Conservation (phyloP, 2,329 filamentous ascomycete genomes). For the Pleurostoma richardsiae region DNA sequence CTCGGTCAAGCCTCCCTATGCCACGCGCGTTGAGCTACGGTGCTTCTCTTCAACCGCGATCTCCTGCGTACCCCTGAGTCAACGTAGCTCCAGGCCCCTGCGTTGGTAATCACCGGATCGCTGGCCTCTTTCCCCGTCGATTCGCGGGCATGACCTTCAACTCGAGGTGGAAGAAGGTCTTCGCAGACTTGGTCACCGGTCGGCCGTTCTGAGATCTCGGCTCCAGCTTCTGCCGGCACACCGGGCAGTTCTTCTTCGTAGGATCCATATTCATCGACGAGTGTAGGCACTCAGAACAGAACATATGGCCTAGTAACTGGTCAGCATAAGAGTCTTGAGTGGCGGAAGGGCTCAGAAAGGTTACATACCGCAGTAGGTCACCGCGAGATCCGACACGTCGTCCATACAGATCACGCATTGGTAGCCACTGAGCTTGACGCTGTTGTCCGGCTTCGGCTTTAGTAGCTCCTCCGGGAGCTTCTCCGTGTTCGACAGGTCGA, state of each 20-base stretch:
- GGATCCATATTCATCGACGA: constrained; percentile 52
- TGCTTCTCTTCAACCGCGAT: too few species aligned
- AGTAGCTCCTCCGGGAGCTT: constrained; percentile 35
- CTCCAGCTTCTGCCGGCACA: constrained; percentile 57
- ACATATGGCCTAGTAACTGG: constrained; percentile 51
- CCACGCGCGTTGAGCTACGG: too few species aligned
- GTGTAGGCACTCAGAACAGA: constrained; percentile 59
- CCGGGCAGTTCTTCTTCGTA: constrained; percentile 55
- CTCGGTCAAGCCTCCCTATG: too few species aligned
- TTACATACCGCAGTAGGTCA: constrained; percentile 61
- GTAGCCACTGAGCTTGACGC: constrained; percentile 48
- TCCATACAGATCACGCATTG: constrained; percentile 68
- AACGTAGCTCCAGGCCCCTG: too few species aligned
- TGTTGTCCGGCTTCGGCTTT: constrained; percentile 39
- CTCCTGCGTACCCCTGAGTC: too few species aligned
- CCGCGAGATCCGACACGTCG: constrained; percentile 49
- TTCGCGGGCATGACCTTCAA: constrained; percentile 57
- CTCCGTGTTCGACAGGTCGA: constrained; percentile 37
- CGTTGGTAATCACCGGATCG: constrained; percentile 11
- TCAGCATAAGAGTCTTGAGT: too few species aligned
- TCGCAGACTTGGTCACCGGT: constrained; percentile 32
- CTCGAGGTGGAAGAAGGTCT: constrained; percentile 53
- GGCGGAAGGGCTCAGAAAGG: background rate
- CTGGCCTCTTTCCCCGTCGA: constrained; percentile 41
- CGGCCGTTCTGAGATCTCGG: constrained; percentile 22